Conservation (phyloP, 2,329 filamentous ascomycete genomes). For the Aspergillus fructus region DNA sequence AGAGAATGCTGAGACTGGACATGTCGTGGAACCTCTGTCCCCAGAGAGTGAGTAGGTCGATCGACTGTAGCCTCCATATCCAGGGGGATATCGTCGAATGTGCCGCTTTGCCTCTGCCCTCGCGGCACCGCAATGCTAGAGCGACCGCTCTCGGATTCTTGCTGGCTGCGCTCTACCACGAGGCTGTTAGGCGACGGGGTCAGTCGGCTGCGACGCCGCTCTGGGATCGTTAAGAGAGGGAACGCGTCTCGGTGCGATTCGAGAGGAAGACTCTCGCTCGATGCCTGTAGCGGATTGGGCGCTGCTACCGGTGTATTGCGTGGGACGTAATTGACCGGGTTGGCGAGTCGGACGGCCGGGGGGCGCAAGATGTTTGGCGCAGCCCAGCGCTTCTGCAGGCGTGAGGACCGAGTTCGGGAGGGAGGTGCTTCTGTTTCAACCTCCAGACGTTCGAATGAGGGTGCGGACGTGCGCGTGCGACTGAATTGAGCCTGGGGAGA, state of each 20-base stretch:
- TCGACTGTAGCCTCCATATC: constrained; percentile 21
- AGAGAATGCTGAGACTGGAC: constrained; percentile 42
- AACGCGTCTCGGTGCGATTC: constrained; percentile 49
- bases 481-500: constrained; percentile 9
- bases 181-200: constrained; percentile 48
- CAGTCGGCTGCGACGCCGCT: constrained; percentile 55
- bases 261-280: constrained; percentile 35
- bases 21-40: constrained; percentile 35
- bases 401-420: constrained; percentile 7
- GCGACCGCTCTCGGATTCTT: constrained; percentile 48
- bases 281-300: constrained; percentile 31
- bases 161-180: constrained; percentile 48
- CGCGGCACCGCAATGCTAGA: constrained; percentile 55
- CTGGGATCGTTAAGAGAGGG: constrained; percentile 57
- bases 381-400: constrained; percentile 16
- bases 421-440: constrained; percentile 8
- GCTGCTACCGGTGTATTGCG: constrained; percentile 51
- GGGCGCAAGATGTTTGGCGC: constrained; percentile 28
- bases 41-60: constrained; percentile 10
- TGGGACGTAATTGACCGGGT: constrained; percentile 62
- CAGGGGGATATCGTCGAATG: constrained; percentile 26
- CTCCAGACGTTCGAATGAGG: constrained; percentile 14
- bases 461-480: not conserved
- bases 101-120: constrained; percentile 38
- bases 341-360: constrained; percentile 57